A percentile compares a stretch with the other conserved stretches of the same genome.
These are phyloP conservation scores for Leishmania braziliensis DNA, from an alignment of 208 protist genomes.

Conservation along the genomic window DNA sequence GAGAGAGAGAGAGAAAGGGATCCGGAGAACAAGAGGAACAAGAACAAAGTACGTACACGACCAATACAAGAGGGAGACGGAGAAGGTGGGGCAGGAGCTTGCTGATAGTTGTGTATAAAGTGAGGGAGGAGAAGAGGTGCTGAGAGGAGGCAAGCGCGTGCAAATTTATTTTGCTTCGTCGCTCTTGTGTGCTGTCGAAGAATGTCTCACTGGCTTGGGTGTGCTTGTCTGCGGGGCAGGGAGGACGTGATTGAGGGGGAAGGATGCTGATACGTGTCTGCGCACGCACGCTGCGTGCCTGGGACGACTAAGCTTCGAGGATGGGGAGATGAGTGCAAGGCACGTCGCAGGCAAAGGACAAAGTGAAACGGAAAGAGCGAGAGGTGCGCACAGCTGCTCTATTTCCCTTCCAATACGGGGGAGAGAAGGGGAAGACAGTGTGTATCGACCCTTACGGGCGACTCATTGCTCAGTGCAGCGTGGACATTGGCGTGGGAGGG, in stretches of 20 bases:
- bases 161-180: not conserved
- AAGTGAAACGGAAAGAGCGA: slow-evolving; percentile 1
- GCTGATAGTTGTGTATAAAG: not conserved
- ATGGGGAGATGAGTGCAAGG: not conserved
- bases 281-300: not conserved
- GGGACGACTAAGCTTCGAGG: not conserved
- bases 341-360: not conserved
- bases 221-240: not conserved
- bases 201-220: not conserved
- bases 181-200: not conserved
- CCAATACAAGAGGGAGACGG: not conserved
- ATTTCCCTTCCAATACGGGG: not conserved
- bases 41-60: not conserved
- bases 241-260: too few species aligned
- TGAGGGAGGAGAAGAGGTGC: not conserved
- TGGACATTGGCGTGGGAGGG: not conserved
- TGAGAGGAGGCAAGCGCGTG: not conserved
- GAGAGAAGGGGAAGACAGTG: not conserved
- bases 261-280: not conserved
- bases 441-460: too few species aligned
- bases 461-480: not conserved
- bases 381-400: not conserved
- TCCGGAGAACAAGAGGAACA: not conserved
- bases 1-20: not conserved
- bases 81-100: not conserved